Conservation (phyloP, 2,329 filamentous ascomycete species). For the Fulvia fulva region DNA sequence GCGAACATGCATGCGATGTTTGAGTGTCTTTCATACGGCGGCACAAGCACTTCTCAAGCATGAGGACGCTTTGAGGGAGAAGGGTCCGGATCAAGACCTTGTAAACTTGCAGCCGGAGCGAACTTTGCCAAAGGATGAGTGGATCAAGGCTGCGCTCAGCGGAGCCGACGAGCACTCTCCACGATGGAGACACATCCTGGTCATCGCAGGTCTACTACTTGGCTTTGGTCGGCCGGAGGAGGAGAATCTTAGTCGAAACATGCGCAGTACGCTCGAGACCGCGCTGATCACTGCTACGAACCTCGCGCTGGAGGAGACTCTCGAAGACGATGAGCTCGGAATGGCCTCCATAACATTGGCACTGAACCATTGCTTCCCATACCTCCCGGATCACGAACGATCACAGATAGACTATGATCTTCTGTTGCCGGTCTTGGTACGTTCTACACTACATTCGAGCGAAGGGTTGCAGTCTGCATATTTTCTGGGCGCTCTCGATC, state of each 20-base stretch:
- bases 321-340: constrained; percentile 48
- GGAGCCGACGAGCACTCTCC: constrained; percentile 60
- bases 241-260: constrained; percentile 58
- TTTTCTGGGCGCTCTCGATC: constrained; percentile 66
- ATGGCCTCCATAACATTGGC: constrained; percentile 59
- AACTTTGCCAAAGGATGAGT: constrained; percentile 46
- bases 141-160: constrained; percentile 56
- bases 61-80: constrained; percentile 35
- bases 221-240: constrained; percentile 66
- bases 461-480: constrained; percentile 74
- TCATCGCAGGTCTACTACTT: constrained; percentile 72
- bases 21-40: constrained; percentile 69
- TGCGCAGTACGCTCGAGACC: constrained; percentile 65
- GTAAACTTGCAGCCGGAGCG: constrained; percentile 29
- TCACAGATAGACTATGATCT: constrained; percentile 60
- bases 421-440: constrained; percentile 66
- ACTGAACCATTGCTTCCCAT: constrained; percentile 71
- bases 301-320: constrained; percentile 62
- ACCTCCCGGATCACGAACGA: constrained; percentile 60
- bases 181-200: constrained; percentile 79
- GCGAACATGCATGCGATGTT: constrained; percentile 59
- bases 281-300: constrained; percentile 73
- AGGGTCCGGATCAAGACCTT: constrained; percentile 25
- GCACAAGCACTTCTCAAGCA: constrained; percentile 53
- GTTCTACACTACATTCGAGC: constrained; percentile 62